Evolutionary conservation across 345 rosid species (phyloP).

Genomic region (Hevea brasiliensis): DNA sequence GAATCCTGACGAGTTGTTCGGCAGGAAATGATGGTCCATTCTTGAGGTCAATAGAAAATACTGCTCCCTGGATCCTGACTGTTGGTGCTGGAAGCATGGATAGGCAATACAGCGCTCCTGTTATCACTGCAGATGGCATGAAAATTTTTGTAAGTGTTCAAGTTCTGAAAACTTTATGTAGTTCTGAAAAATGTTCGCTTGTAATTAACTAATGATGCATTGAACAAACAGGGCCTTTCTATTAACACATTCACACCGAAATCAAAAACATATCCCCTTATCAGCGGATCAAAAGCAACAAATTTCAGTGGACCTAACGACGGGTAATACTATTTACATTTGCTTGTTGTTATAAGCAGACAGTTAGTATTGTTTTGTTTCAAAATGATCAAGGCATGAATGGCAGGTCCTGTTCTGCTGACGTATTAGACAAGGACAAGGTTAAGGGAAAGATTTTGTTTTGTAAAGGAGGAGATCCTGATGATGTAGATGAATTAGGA

Average conservation of each 20-base stretch:
- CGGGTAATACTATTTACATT: background rate
- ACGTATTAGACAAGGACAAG: background rate
- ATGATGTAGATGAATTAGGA: no score
- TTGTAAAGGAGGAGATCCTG: background rate
- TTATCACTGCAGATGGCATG: background rate
- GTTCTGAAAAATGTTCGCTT: no score
- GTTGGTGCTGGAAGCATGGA: background rate
- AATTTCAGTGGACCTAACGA: no score
- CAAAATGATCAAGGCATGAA: background rate
- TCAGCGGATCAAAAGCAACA: no score
- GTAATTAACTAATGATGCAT: no score
- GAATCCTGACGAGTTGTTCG: background rate
- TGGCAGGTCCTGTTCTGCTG: background rate
- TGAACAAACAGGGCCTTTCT: no score
- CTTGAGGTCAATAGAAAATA: background rate
- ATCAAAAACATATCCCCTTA: no score
- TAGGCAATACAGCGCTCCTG: background rate
- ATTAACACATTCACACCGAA: no score
- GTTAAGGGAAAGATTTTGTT: background rate
- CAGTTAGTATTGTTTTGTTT: no score
- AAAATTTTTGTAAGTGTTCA: background rate
- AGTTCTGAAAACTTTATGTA: no score
- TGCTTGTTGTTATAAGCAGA: background rate
- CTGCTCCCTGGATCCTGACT: conserved; percentile 2
- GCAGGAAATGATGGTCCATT: background rate